phyloP scores from a whole-genome alignment of 495 filamentous ascomycete genomes.

The Amorphotheca resinae region DNA sequence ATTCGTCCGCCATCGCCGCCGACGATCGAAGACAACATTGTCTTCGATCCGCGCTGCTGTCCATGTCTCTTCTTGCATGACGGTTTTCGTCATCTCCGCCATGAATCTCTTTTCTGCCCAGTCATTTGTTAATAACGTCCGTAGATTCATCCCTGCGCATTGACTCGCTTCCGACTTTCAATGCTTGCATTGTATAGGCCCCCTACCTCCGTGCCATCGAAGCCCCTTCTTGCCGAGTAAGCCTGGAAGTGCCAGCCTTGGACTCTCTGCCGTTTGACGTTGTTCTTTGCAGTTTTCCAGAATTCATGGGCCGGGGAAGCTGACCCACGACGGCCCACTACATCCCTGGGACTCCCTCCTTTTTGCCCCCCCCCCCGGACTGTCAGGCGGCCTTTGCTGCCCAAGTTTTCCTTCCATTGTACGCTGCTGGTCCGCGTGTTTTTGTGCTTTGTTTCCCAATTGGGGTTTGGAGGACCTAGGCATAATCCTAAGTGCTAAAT shows the following conservation, averaged over 20 bases:
- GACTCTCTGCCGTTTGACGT: too few species aligned
- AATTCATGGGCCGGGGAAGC: conserved; percentile 8
- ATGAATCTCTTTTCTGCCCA: too few species aligned
- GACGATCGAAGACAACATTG: too few species aligned
- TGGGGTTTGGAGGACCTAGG: conserved; percentile 6
- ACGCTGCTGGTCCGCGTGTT: conserved; percentile 10
- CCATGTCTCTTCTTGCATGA: too few species aligned
- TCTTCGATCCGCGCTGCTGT: too few species aligned
- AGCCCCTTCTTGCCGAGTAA: neutral
- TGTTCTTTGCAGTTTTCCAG: too few species aligned
- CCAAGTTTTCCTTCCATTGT: conserved; percentile 4
- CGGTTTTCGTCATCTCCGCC: too few species aligned
- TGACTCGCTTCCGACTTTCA: neutral
- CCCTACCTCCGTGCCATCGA: neutral
- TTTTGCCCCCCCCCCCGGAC: too few species aligned
- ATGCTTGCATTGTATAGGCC: neutral
- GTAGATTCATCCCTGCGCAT: neutral
- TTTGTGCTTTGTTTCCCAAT: conserved; percentile 12
- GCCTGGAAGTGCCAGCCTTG: too few species aligned
- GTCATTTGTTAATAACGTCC: too few species aligned
- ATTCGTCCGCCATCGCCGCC: neutral
- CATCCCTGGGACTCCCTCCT: conserved; percentile 2
- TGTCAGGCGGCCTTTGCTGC: conserved; percentile 11
- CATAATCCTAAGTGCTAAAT: conserved; percentile 14
- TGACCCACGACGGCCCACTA: too few species aligned